These are phyloP conservation scores for Solanum virginianum DNA, from an alignment of 257 asterid genomes.

Conservation along the genomic window DNA sequence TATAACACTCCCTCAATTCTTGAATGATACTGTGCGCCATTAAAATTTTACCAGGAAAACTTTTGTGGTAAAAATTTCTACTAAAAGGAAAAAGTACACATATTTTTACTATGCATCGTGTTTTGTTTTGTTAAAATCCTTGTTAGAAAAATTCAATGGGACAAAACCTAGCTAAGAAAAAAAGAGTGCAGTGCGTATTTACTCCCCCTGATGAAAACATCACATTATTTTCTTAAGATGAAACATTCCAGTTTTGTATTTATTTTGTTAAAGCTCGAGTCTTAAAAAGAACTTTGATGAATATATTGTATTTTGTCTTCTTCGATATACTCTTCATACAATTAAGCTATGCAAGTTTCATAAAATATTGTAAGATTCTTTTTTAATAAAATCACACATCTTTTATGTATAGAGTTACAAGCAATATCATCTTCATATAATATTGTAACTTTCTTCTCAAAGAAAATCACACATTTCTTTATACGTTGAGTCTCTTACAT, in stretches of 20 bases:
- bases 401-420: not conserved
- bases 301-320: not conserved
- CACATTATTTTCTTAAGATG: too few relatives aligned
- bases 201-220: not conserved
- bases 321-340: not conserved
- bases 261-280: not conserved
- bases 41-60: not conserved
- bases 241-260: not conserved
- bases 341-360: not conserved
- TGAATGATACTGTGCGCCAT: not conserved
- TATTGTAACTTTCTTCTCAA: not conserved
- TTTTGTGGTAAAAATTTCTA: too few relatives aligned
- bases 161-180: not conserved
- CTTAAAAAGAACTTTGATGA: not conserved
- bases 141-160: not conserved
- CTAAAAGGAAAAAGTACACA: not conserved
- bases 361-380: too few relatives aligned
- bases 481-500: too few relatives aligned
- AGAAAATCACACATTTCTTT: too few relatives aligned
- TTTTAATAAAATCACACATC: too few relatives aligned
- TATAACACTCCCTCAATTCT: not conserved
- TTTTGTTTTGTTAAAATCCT: not conserved
- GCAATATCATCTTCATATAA: not conserved
- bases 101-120: not conserved
- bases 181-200: not conserved